These are phyloP conservation scores for Kingdonia uniflora DNA, from an alignment of 164 flowering plant species.

Conservation along the genomic window DNA sequence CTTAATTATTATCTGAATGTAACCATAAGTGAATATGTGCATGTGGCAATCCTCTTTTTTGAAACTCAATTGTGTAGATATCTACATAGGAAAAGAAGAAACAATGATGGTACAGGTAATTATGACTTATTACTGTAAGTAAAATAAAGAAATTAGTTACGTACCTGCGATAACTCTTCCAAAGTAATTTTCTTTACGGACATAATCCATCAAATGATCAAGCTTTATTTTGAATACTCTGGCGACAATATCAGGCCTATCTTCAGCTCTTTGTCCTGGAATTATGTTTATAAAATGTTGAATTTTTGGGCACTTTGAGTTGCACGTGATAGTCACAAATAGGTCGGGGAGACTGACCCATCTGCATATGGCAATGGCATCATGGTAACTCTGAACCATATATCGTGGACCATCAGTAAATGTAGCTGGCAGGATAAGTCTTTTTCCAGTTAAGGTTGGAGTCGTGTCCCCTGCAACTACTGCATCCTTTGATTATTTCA, in stretches of 20 bases:
- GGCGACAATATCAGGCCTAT: not conserved
- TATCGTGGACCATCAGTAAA: not conserved
- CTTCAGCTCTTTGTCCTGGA: not conserved
- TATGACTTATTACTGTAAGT: not conserved
- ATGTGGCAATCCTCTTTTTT: no score
- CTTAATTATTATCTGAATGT: not conserved
- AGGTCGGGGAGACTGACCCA: not conserved
- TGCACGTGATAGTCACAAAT: conserved; percentile 4
- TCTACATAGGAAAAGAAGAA: not conserved
- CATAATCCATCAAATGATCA: not conserved
- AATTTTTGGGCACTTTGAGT: not conserved
- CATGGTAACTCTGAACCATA: conserved; percentile 2
- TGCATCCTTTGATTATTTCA: not conserved
- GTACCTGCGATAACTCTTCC: not conserved
- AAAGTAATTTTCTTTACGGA: not conserved
- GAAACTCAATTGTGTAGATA: not conserved
- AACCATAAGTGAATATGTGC: not conserved
- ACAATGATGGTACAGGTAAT: not conserved
- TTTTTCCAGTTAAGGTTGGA: not conserved
- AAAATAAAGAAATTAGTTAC: not conserved
- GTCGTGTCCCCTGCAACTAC: not conserved
- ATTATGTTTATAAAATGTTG: not conserved
- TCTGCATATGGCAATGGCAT: conserved; percentile 1
- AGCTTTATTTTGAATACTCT: not conserved
- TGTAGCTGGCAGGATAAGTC: not conserved